Evolutionary conservation across 2,329 filamentous ascomycete species (phyloP), one percentile per base, ranked within the genome.

Genomic region (Botrytis deweyae): DNA sequence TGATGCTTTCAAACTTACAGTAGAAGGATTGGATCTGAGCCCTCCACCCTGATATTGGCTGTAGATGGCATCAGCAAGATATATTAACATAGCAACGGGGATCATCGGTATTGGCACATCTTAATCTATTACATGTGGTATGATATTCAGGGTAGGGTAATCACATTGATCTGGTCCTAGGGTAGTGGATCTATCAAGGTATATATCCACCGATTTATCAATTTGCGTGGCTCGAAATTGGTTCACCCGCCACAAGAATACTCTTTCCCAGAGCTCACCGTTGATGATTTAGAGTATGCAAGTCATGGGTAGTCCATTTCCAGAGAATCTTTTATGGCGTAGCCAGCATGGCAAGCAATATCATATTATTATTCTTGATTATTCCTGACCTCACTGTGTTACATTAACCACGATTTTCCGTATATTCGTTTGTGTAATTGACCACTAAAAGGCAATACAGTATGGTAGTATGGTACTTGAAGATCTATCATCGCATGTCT

Each of bases 1-100:
- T 75, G 89, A 91, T 81, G 85, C 87, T 5, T 91, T 91, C 82
- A 87, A 86, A 79, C 84, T 91, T 42, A 87, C 84, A 0, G 89
- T 91, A 6, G 83, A 87, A 69, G 89, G 89, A 0, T 78, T 91
- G 75, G 86, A 90, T 77, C 76, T 91, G 55, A 85, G 86, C 78
- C 88, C 88, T 44, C 81, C 90, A 46, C 72, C 68, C 29, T 74
- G 64, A 62, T 55, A 38, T 49, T 25, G 29, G 9, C 29, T 1
- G 25, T n/a, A 49, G 40, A 42, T n/a, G 49, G 46, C 8, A 64
- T 44, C 16, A 29, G 20, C 25, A 14, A 44, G 18, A 46, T 18
- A 10, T 29, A 42, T 33, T 18, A 38, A 10, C 36, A 22, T 42
- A 58, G 49, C 12, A 68, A 25, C 6, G 25, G 36, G 22, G 38